Evolutionary conservation across 352 stramenopile genomes (phyloP), one percentile per base, ranked within the genome.

Genomic region (Pythium monospermum): DNA sequence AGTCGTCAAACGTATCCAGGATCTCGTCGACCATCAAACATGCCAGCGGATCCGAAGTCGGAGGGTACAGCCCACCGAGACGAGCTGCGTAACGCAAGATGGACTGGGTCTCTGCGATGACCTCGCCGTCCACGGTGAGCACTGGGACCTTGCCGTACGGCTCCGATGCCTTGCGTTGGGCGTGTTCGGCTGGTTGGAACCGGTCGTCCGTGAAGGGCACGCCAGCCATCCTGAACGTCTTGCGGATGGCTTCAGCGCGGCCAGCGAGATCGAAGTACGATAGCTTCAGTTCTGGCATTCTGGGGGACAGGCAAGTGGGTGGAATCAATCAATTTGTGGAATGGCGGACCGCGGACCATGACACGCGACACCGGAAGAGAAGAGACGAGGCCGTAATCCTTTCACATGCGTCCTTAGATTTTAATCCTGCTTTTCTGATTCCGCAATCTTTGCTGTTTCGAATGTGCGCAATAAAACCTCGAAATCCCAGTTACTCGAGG

Each of bases 221-320:
- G 31, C 53, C 56, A n/a, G 48, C 66, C n/a, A 68, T 11, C 23
- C 22, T 6, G 1, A 78, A 30, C 19, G 47, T 57, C 18, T 65
- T 40, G 18, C 68, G 61, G 22, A 64, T 52, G 13, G 60, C 35
- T 42, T 76, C 66, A 21, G 61, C 68, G 30, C 66, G 61, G 33
- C 52, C 68, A 7, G 44, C 30, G n/a, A 70, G 21, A 53, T 76
- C 51, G 38, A 78, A 76, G 53, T 78, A 69, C 22, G 58, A 41
- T 22, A 69, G 55, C 51, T 73, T 77, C 11, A 61, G 35, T n/a
- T n/a, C n/a, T n/a, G n/a, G n/a, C n/a, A n/a, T n/a, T n/a, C n/a
- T n/a, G n/a, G n/a, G n/a, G n/a, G n/a, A n/a, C n/a, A n/a, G n/a
- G n/a, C n/a, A n/a, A n/a, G n/a, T n/a, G n/a, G n/a, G n/a, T n/a